Evolutionary conservation across 1,284 basidiomycete genomes (phyloP), one percentile per base, ranked within the genome.

Genomic region (Meira miltonrushii): DNA sequence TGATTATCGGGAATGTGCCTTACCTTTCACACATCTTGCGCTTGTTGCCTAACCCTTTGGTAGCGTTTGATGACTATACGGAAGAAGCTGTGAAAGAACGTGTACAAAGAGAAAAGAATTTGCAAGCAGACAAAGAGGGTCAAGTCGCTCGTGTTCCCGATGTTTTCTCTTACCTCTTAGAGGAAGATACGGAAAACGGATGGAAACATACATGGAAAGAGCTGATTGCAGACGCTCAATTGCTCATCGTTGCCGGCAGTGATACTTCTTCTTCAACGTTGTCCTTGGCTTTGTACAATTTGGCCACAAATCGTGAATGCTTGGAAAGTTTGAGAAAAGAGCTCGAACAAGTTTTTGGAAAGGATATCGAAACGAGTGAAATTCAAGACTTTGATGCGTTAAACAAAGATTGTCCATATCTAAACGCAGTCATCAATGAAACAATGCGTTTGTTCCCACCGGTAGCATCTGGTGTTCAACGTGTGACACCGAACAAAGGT

Each of bases 371-470:
- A 50, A 13, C 21, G 6, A 21, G n/a, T 5, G 47, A 50, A 50
- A 13, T n/a, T 15, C 15, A 50, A n/a, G 50, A 53, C 17, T 38
- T 53, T 53, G 50, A 53, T 33, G 12, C 12, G 15, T 33, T 53
- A 13, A 33, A 17, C 23, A 53, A 53, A 25, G 50, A 53, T 3
- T 53, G 50, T 23, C 38, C n/a, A 61, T 0, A 39, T 60, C 61
- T 68, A 21, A 66, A 63, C 19, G 66, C 66, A 25, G 19, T 60
- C 25, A 62, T 68, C 61, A 61, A 66, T 46, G 66, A 68, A 46
- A 49, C 66, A 19, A 39, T 68, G 0, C 53, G 66, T 13, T 49
- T 68, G 17, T 61, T 55, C 28, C 66, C 66, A 1, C 58, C 61
- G 4, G 65, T 67, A 0, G 57, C 61, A 1, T 39, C 54, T 4